Evolutionary conservation across 1,139 yeast genomes (phyloP), one percentile per base, ranked within the genome.

Genomic region (Trichomonascaceae sp.): DNA sequence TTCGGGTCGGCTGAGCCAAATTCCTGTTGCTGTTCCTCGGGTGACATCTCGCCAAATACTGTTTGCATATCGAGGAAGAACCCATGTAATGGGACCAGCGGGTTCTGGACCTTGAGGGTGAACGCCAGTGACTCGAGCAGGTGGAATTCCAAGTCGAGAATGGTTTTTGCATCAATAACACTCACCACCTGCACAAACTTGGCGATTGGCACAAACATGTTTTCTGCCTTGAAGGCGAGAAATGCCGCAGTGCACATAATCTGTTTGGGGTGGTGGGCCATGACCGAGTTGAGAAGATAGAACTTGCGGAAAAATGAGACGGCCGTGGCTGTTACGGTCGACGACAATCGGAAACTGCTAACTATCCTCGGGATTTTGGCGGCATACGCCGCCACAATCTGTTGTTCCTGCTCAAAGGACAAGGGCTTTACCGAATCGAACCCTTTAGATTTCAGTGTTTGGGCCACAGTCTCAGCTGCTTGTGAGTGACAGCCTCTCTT

Each of bases 161-260:
- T 75, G 33, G 79, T 75, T 15, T 73, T 74, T 9, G 65, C 60
- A 2, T 72, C 69, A 8, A 20, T 11, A 8, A 20, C 11, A 20
- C 11, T 20, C 11, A 20, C 9, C 6, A 20, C 23, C 11, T 20
- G 6, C 29, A 74, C 69, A 52, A 85, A 85, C n/a, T 81, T 70
- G 28, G 79, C 80, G 34, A 87, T 79, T 14, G 93, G 74, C 25
- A 89, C 77, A 57, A 87, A 87, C 54, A 74, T 77, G 57, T 89
- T 89, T 50, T 89, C 97, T 13, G 89, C 74, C 56, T 89, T 89
- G 30, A 95, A 87, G 2, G 97, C 95, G 28, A 89, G 62, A 53
- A 87, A 89, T 11, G 89, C 71, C 43, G 95, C 79, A 0, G 98
- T 85, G 43, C 76, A 44, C 50, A 89, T 65, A 27, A 89, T 67